These are phyloP conservation scores for Nicotiana undulata DNA, from an alignment of 257 asterid species.

Conservation along the genomic window DNA sequence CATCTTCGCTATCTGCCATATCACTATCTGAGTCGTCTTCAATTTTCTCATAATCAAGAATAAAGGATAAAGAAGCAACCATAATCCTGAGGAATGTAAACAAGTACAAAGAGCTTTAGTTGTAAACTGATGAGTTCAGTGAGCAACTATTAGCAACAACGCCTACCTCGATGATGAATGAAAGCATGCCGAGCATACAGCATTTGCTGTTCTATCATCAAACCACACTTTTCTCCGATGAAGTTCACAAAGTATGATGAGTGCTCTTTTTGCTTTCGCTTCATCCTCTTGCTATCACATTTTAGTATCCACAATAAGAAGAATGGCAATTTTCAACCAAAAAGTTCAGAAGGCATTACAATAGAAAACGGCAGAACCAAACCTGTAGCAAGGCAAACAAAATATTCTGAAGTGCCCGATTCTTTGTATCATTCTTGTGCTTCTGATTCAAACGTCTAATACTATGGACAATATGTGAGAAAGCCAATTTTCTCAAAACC, in stretches of 20 bases:
- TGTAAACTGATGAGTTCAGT: not conserved
- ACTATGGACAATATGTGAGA: constrained; percentile 62
- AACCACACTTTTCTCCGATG: constrained; percentile 85
- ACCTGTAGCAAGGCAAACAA: constrained; percentile 83
- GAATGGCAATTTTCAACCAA: not conserved
- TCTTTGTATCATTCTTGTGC: constrained; percentile 78
- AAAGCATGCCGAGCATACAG: constrained; percentile 81
- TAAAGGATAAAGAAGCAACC: constrained; percentile 83
- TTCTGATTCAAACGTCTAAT: constrained; percentile 75
- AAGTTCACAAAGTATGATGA: constrained; percentile 66
- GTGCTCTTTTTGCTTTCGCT: constrained; percentile 72
- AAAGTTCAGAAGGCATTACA: not conserved
- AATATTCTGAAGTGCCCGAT: constrained; percentile 67
- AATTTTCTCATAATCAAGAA: constrained; percentile 86
- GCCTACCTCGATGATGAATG: constrained; percentile 64
- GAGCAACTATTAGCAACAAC: constrained; percentile 1
- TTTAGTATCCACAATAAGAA: constrained; percentile 8
- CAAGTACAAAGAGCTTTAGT: not conserved
- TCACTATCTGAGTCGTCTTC: constrained; percentile 63
- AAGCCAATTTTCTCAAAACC: constrained; percentile 51
- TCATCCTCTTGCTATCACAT: constrained; percentile 79
- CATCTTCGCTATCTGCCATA: constrained; percentile 75
- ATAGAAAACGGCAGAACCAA: constrained; percentile 10
- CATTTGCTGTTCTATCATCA: constrained; percentile 92
- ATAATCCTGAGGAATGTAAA: constrained; percentile 61